Evolutionary conservation across 108 stramenopile species (phyloP).

Genomic region (Skeletonema potamos): DNA sequence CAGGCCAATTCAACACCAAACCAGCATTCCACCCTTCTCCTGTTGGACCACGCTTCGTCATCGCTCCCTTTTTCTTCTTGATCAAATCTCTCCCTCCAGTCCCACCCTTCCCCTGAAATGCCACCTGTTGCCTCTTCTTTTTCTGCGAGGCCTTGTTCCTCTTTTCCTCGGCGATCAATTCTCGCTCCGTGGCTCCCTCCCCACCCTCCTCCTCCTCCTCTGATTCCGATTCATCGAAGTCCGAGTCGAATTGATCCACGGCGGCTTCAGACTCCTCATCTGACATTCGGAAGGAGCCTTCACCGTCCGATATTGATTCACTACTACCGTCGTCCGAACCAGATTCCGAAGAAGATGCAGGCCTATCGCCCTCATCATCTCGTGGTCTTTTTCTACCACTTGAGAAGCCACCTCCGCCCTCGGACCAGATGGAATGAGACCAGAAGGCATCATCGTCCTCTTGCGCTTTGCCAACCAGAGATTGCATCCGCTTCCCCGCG

Average conservation of each 20-base stretch:
- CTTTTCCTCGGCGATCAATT: constrained; percentile 51
- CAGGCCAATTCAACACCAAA: constrained; percentile 77
- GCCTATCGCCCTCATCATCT: neutral
- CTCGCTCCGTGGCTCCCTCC: constrained; percentile 56
- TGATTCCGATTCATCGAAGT: constrained; percentile 83
- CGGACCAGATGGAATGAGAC: constrained; percentile 86
- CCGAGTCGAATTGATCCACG: constrained; percentile 85
- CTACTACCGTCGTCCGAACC: neutral
- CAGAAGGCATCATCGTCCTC: constrained; percentile 88
- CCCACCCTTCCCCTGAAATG: neutral
- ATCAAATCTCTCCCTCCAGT: constrained; percentile 50
- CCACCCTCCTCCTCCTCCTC: constrained; percentile 60
- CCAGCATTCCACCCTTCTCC: constrained; percentile 81
- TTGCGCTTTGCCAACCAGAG: constrained; percentile 68
- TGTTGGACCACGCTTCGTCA: constrained; percentile 44
- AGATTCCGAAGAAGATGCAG: neutral
- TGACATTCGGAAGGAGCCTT: constrained; percentile 69
- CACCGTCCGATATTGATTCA: constrained; percentile 32
- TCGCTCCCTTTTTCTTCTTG: constrained; percentile 37
- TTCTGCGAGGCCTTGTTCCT: constrained; percentile 22
- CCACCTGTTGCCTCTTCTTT: constrained; percentile 33
- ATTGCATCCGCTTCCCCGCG: constrained; percentile 76
- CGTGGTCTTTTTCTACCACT: neutral
- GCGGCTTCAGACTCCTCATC: constrained; percentile 67
- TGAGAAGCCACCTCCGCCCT: constrained; percentile 60